Evolutionary conservation across 306 rosid species (phyloP).

Genomic region (Rosa multiflora): DNA sequence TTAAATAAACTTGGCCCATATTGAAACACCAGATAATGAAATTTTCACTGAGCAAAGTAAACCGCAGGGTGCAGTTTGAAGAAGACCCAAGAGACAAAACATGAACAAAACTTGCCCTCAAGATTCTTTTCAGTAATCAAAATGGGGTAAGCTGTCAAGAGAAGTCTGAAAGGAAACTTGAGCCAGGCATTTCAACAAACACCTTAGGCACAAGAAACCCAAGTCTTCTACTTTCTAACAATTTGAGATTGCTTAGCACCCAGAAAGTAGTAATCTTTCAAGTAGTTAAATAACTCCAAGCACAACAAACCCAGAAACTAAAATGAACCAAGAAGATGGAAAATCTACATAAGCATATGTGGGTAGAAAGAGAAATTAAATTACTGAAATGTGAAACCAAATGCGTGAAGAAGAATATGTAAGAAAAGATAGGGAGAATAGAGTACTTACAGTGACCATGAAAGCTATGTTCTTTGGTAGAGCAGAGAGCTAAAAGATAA

Average conservation of each 20-base stretch:
- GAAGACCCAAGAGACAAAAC: background rate
- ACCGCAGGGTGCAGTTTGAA: background rate
- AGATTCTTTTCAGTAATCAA: background rate
- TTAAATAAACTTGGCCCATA: background rate
- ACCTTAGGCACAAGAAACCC: background rate
- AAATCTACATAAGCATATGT: background rate
- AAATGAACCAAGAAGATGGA: background rate
- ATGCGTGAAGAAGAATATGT: background rate
- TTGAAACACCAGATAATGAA: background rate
- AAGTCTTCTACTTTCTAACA: background rate
- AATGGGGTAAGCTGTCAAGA: background rate
- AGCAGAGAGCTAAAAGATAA: background rate
- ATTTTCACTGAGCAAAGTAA: background rate
- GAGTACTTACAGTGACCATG: conserved; percentile 13
- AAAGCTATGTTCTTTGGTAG: background rate
- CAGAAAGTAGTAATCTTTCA: background rate
- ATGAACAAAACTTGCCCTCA: background rate
- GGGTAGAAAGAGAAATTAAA: background rate
- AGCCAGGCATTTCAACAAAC: conserved; percentile 22
- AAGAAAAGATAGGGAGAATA: background rate
- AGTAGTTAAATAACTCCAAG: background rate
- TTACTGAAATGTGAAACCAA: background rate
- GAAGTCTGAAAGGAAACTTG: background rate
- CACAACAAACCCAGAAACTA: background rate
- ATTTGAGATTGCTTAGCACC: background rate